Evolutionary conservation across 768 basidiomycete species (phyloP).

Genomic region (Trametes coccinea): DNA sequence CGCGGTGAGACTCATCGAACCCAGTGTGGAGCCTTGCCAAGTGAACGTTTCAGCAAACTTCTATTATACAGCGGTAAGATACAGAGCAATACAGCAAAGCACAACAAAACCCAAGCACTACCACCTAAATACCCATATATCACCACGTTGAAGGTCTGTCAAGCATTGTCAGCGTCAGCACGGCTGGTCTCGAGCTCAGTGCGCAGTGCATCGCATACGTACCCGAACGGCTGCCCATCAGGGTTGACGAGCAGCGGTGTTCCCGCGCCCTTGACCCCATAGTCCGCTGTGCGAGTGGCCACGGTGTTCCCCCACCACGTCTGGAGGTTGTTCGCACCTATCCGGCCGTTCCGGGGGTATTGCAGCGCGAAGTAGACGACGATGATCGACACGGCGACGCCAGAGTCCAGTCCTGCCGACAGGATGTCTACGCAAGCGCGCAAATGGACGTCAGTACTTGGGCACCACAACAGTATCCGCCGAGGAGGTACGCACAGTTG

Average conservation of each 20-base stretch:
- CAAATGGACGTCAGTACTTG: background rate
- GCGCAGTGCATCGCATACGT: slow-evolving; percentile 5
- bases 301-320: slow-evolving; percentile 44
- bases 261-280: slow-evolving; percentile 21
- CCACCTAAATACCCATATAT: background rate
- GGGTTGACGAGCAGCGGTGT: slow-evolving; percentile 22
- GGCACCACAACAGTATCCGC: background rate
- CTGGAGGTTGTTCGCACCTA: slow-evolving; percentile 35
- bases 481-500: slow-evolving; percentile 54
- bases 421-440: slow-evolving; percentile 53
- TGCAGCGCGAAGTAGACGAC: slow-evolving; percentile 63
- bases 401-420: slow-evolving; percentile 75
- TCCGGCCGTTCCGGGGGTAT: slow-evolving; percentile 36
- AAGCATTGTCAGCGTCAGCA: background rate
- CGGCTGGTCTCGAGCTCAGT: no score
- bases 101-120: background rate
- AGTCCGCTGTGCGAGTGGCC: slow-evolving; percentile 23
- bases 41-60: no score
- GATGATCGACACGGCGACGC: slow-evolving; percentile 67
- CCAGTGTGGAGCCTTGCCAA: no score
- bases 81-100: background rate
- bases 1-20: no score
- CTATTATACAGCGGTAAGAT: background rate
- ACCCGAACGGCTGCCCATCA: slow-evolving; percentile 32
- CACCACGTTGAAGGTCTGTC: slow-evolving; percentile 6